Percentiles rank a stretch among this genome's conserved stretches.
Evolutionary conservation across 306 rosid species (phyloP).

Genomic region (Trifolium pratense): DNA sequence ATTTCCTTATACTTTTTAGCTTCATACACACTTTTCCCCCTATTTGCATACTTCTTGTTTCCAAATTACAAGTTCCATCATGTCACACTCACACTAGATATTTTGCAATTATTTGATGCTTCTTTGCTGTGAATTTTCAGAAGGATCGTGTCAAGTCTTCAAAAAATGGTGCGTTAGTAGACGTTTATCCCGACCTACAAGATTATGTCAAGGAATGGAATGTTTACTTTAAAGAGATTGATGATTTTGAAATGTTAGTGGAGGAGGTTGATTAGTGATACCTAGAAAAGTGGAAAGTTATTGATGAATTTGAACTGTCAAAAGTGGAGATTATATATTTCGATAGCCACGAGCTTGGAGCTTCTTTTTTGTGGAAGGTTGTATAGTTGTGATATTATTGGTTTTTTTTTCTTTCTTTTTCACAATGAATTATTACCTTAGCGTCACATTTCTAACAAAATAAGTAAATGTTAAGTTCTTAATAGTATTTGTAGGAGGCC

Average conservation of each 20-base stretch:
- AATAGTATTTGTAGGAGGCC: conserved; percentile 6
- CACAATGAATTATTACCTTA: conserved; percentile 27
- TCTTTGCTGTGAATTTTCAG: conserved; percentile 51
- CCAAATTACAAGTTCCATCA: conserved; percentile 1
- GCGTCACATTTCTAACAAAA: conserved; percentile 26
- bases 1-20: conserved; percentile 1
- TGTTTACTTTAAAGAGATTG: conserved; percentile 61
- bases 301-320: conserved; percentile 3
- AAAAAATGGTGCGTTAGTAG: conserved; percentile 24
- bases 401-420: conserved; percentile 3
- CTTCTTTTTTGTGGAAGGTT: conserved; percentile 14
- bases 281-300: too few species aligned
- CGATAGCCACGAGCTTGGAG: conserved; percentile 10
- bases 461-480: conserved; percentile 30
- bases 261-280: not conserved
- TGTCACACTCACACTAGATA: conserved; percentile 22
- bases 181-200: conserved; percentile 38
- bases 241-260: conserved; percentile 24
- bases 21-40: not conserved
- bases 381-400: conserved; percentile 51
- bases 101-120: conserved; percentile 39
- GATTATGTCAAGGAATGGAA: conserved; percentile 62
- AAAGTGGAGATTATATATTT: not conserved
- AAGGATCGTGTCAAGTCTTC: conserved; percentile 45
- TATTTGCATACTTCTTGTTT: conserved; percentile 15